These are phyloP conservation scores for Chamaecyparis obtusa DNA, from an alignment of 75 land plant species.

Conservation along the genomic window DNA sequence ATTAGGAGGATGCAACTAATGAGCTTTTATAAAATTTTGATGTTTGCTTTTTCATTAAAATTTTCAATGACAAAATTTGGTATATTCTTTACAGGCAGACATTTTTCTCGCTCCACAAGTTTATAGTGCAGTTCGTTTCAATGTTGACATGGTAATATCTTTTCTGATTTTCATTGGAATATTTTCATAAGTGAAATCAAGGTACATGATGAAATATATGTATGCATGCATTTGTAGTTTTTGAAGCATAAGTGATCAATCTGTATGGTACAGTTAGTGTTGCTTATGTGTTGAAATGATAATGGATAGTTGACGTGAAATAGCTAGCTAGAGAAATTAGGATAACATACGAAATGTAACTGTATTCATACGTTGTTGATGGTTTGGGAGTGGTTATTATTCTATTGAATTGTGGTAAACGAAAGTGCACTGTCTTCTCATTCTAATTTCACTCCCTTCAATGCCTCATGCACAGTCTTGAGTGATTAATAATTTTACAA, in stretches of 20 bases:
- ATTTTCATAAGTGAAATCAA: background rate
- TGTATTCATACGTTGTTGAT: background rate
- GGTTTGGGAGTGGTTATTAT: background rate
- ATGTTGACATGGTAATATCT: slow-evolving; percentile 61
- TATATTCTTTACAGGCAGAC: slow-evolving; percentile 61
- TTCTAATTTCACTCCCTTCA: background rate
- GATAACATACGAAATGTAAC: background rate
- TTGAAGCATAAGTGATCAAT: background rate
- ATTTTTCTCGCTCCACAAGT: slow-evolving; percentile 69
- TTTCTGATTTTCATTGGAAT: background rate
- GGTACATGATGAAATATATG: background rate
- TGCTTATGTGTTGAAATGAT: background rate
- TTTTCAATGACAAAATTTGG: background rate
- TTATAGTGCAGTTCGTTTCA: slow-evolving; percentile 37
- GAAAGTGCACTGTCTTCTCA: background rate
- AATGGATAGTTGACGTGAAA: background rate
- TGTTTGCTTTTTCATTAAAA: background rate
- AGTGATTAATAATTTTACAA: background rate
- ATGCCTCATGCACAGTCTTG: background rate
- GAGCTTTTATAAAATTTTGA: background rate
- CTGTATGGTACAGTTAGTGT: background rate
- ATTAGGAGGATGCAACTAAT: background rate
- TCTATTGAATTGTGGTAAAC: background rate
- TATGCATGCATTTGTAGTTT: background rate
- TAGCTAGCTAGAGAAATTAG: background rate